Evolutionary conservation across 768 basidiomycete species (phyloP).

Genomic region (Glaciozyma antarctica): DNA sequence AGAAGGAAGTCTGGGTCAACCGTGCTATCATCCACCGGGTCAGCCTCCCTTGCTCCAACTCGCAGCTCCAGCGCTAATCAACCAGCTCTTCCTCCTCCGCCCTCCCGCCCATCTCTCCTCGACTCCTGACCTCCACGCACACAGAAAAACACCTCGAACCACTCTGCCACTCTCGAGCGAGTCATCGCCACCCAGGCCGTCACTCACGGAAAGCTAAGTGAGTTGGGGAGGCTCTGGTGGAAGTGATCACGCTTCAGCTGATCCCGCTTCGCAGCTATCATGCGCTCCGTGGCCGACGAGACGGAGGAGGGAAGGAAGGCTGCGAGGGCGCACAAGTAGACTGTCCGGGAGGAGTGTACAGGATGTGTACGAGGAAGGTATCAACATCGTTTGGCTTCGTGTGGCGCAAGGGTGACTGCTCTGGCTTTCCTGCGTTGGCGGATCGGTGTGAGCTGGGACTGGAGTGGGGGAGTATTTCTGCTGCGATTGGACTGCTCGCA

Average conservation of each 20-base stretch:
- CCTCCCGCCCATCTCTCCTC: no score
- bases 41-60: neutral
- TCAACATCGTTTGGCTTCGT: no score
- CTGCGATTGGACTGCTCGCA: no score
- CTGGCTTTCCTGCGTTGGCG: no score
- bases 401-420: no score
- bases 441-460: no score
- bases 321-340: slow-evolving; percentile 5
- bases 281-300: slow-evolving; percentile 17
- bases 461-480: no score
- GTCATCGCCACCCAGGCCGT: slow-evolving; percentile 22
- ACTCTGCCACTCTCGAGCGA: slow-evolving; percentile 21
- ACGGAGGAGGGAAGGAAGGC: slow-evolving; percentile 10
- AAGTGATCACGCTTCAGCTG: no score
- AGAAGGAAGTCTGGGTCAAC: slow-evolving; percentile 9
- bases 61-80: neutral
- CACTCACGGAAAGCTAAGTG: slow-evolving; percentile 22
- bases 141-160: slow-evolving; percentile 24
- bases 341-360: neutral
- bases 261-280: slow-evolving; percentile 6
- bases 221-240: no score
- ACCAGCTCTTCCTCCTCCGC: neutral
- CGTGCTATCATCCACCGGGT: slow-evolving; percentile 11
- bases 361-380: no score
- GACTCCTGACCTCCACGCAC: neutral